Evolutionary conservation across 768 basidiomycete species (phyloP).

Genomic region (Serendipita vermifera): DNA sequence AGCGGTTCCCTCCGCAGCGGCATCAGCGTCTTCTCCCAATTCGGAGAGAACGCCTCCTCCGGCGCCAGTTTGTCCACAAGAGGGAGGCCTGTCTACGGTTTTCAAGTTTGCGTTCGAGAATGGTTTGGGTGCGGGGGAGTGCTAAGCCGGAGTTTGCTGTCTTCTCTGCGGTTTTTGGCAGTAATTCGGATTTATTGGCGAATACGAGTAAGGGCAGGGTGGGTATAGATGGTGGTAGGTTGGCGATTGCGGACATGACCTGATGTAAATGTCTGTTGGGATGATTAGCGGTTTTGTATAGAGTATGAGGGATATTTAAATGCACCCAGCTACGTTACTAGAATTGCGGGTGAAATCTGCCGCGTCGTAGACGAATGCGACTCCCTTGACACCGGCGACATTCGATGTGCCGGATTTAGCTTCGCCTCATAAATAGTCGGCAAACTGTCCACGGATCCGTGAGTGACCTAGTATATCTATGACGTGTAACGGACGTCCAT

Average conservation of each 20-base stretch:
- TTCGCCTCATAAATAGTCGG: slow-evolving; percentile 46
- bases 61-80: slow-evolving; percentile 39
- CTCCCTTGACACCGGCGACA: slow-evolving; percentile 50
- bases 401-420: too few relatives aligned
- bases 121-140: slow-evolving; percentile 54
- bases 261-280: slow-evolving; percentile 48
- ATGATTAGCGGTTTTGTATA: slow-evolving; percentile 7
- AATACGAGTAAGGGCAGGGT: slow-evolving; percentile 51
- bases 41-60: slow-evolving; percentile 55
- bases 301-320: slow-evolving; percentile 15
- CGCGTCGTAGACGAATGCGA: slow-evolving; percentile 71
- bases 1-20: slow-evolving; percentile 32
- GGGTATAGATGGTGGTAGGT: slow-evolving; percentile 55
- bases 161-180: slow-evolving; percentile 35
- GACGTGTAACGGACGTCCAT: slow-evolving; percentile 34
- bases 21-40: slow-evolving; percentile 36
- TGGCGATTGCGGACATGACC: slow-evolving; percentile 54
- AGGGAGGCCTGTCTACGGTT: slow-evolving; percentile 46
- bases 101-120: slow-evolving; percentile 76
- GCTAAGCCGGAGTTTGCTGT: slow-evolving; percentile 36
- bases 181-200: slow-evolving; percentile 64
- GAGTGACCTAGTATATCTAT: slow-evolving; percentile 78
- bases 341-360: slow-evolving; percentile 67
- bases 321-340: slow-evolving; percentile 65
- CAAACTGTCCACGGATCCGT: slow-evolving; percentile 57